Conservation (phyloP, 2,329 filamentous ascomycete genomes). For the Zarea fungicola region DNA sequence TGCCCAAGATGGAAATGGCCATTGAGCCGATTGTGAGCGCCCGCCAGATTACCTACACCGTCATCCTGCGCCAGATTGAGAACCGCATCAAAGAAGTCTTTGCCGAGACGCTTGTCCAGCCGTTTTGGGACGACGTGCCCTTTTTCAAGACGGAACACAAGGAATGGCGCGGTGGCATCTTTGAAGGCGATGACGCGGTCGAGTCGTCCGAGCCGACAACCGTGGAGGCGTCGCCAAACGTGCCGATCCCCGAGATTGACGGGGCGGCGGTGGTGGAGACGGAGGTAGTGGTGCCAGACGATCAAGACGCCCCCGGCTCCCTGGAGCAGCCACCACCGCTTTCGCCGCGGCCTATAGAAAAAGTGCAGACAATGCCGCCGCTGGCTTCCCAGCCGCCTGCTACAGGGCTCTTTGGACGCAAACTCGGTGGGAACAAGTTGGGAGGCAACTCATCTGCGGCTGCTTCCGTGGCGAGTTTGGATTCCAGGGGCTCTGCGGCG, state of each 20-base stretch:
- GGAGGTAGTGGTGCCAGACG: background rate
- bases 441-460: slow-evolving; percentile 27
- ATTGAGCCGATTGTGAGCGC: slow-evolving; percentile 95
- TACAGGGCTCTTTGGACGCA: slow-evolving; percentile 47
- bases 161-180: slow-evolving; percentile 80
- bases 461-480: slow-evolving; percentile 44
- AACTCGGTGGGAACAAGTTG: slow-evolving; percentile 33
- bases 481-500: slow-evolving; percentile 37
- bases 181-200: slow-evolving; percentile 49
- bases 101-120: slow-evolving; percentile 82
- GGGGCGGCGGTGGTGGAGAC: background rate
- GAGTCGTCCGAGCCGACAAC: slow-evolving; percentile 15
- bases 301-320: background rate
- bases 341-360: slow-evolving; percentile 46
- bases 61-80: slow-evolving; percentile 90
- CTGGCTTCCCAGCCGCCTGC: slow-evolving; percentile 32
- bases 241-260: background rate
- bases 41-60: slow-evolving; percentile 88
- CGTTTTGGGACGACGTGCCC: slow-evolving; percentile 94
- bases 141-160: slow-evolving; percentile 80
- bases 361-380: slow-evolving; percentile 47
- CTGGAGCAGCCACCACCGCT: slow-evolving; percentile 24
- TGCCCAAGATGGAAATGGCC: slow-evolving; percentile 89
- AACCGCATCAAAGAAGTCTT: slow-evolving; percentile 91
- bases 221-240: background rate